Base-by-base conservation (phyloP, 2,329 filamentous ascomycete genomes). In the Boeremia exigua region DNA sequence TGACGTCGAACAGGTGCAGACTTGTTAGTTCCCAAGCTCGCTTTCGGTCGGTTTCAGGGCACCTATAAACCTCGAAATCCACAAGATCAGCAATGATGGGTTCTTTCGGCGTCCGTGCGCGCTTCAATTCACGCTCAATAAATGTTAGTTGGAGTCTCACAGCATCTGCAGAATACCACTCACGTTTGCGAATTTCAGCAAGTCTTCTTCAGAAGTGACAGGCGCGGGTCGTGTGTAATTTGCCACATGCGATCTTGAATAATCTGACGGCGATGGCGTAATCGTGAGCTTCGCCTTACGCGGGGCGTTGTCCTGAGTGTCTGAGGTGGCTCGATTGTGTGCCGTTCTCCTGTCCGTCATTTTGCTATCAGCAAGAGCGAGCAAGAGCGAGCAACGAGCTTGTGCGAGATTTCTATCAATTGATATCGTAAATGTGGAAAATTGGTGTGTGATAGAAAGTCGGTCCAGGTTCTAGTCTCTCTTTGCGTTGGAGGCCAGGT, bases 1-100 rank as follows among this genome's bases (percentile, higher is more conserved):
- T 58, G 6, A 62, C 32, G 4, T 66, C 56, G 12, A 70, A 59
- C 0, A 63, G 34, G 14, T 70, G 63, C 6, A 73, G 34, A 8
- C 65, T 55, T 2, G 48, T 57, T 1, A 71, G 14, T 49, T 69
- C 47, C n/a, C 60, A 28, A 54, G 33, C 29, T 44, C 54, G 25
- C 46, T 54, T 10, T 46, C 50, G 10, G 44, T 40, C 9, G 7
- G 23, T 36, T 51, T 28, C 7, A 12, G 62, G 61, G 4, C 54
- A 58, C 30, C 51, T 54, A 37, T 68, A 72, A 0, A 72, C 63
- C 28, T 72, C 69, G 25, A 68, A 74, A 10, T 67, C 59, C 8
- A 61, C 29, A 0, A 72, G 9, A 6, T 71, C 65, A 2, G 60
- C 45, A 3, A 61, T 57, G 1, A 69, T 15, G 5, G 59, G 25